These are phyloP conservation scores for Laburnicola sp. DNA, from an alignment of 2,329 filamentous ascomycete species.

Conservation along the genomic window DNA sequence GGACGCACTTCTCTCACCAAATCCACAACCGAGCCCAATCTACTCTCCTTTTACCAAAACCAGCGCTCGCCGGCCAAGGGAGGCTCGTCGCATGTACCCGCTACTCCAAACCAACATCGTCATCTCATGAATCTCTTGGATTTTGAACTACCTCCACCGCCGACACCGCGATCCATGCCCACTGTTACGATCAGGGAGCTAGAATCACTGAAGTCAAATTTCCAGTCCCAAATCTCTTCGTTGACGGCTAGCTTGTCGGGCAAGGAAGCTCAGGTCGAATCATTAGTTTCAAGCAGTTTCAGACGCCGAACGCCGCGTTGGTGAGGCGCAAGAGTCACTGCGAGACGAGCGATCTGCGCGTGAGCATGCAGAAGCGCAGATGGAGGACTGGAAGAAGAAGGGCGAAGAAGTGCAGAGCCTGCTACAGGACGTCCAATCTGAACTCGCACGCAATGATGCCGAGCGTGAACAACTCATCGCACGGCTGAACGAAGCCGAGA, in stretches of 20 bases:
- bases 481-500: conserved; percentile 74
- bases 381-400: conserved; percentile 79
- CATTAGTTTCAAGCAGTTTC: conserved; percentile 85
- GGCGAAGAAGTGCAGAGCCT: conserved; percentile 84
- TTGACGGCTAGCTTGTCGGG: conserved; percentile 88
- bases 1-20: conserved; percentile 56
- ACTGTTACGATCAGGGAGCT: conserved; percentile 89
- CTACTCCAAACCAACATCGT: conserved; percentile 38
- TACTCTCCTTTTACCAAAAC: conserved; percentile 38
- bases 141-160: conserved; percentile 90
- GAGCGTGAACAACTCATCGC: conserved; percentile 78
- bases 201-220: conserved; percentile 86
- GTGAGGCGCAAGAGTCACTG: conserved; percentile 79
- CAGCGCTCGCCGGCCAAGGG: conserved; percentile 40
- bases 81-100: conserved; percentile 25
- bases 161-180: conserved; percentile 88
- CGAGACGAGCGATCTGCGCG: conserved; percentile 73
- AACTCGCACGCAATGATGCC: conserved; percentile 75
- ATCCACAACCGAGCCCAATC: conserved; percentile 57
- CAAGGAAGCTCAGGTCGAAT: conserved; percentile 87
- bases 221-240: conserved; percentile 91
- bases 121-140: conserved; percentile 60
- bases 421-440: conserved; percentile 76
- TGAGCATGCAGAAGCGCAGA: conserved; percentile 74
- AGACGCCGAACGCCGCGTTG: conserved; percentile 90